phyloP scores from a whole-genome alignment of 75 land plant genomes.

The Selaginella tamariscina region DNA sequence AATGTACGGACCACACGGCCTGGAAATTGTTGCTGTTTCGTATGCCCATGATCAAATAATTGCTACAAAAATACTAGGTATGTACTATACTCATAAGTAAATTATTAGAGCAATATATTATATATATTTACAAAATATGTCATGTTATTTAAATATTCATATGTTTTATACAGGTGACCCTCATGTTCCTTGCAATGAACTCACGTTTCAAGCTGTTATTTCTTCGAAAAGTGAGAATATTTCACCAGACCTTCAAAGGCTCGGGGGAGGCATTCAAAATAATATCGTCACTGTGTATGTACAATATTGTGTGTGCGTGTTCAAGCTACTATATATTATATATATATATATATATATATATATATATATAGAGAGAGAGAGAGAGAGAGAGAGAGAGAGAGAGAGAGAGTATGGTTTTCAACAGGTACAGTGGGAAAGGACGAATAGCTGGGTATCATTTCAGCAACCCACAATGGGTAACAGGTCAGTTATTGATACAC shows the following conservation, averaged over 20 bases:
- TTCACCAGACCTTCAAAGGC: conserved; percentile 6
- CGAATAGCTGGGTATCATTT: conserved; percentile 18
- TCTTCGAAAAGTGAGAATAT: not conserved
- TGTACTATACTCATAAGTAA: too few relatives aligned
- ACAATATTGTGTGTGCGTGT: too few relatives aligned
- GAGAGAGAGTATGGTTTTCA: not conserved
- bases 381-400: too few relatives aligned
- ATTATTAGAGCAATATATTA: too few relatives aligned
- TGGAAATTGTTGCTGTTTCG: conserved; percentile 22
- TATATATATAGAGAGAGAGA: too few relatives aligned
- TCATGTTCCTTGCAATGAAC: conserved; percentile 16
- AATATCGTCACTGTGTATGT: too few relatives aligned
- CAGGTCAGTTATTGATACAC: conserved; percentile 19
- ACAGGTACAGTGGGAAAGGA: conserved; percentile 21
- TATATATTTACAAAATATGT: too few relatives aligned
- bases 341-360: too few relatives aligned
- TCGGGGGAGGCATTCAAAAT: too few relatives aligned
- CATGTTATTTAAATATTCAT: too few relatives aligned
- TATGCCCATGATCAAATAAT: conserved; percentile 15
- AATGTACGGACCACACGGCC: conserved; percentile 23
- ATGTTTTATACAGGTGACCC: conserved; percentile 16
- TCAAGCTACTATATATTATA: too few relatives aligned
- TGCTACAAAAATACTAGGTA: conserved; percentile 23
- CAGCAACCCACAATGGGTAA: conserved; percentile 22
- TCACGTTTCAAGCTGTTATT: conserved; percentile 7